Conservation (phyloP, 2,329 filamentous ascomycete species). For the Madurella mycetomatis region DNA sequence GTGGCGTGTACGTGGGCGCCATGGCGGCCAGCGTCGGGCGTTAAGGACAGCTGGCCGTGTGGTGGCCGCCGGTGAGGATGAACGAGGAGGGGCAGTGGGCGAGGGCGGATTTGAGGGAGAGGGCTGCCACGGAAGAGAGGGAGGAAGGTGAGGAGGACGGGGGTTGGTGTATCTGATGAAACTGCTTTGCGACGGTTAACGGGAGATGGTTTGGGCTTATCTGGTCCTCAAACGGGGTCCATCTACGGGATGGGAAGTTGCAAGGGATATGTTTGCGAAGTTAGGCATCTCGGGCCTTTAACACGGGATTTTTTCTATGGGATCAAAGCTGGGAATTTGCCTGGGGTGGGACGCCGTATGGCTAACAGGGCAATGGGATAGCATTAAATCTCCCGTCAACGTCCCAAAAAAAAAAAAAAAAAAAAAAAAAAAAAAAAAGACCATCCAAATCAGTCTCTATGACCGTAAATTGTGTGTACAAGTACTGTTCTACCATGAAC, state of each 20-base stretch:
- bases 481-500: conserved; percentile 4
- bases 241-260: no score
- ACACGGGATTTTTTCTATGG: no score
- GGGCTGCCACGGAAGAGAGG: background rate
- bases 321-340: background rate
- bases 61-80: background rate
- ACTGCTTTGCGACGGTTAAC: no score
- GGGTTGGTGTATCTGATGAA: no score
- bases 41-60: conserved; percentile 8
- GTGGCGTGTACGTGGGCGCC: conserved; percentile 35
- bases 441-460: background rate
- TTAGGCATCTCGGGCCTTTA: no score
- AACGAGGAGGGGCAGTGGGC: background rate
- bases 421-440: no score
- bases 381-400: background rate
- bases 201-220: background rate
- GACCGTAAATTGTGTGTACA: background rate
- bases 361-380: background rate
- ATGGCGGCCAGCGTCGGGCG: conserved; percentile 11
- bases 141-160: background rate
- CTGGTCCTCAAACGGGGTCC: no score
- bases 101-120: background rate
- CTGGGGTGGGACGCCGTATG: no score
- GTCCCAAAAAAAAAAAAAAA: no score
- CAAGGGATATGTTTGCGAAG: no score